Conservation (phyloP, 768 basidiomycete genomes). For the Coprinopsis marcescibilis region DNA sequence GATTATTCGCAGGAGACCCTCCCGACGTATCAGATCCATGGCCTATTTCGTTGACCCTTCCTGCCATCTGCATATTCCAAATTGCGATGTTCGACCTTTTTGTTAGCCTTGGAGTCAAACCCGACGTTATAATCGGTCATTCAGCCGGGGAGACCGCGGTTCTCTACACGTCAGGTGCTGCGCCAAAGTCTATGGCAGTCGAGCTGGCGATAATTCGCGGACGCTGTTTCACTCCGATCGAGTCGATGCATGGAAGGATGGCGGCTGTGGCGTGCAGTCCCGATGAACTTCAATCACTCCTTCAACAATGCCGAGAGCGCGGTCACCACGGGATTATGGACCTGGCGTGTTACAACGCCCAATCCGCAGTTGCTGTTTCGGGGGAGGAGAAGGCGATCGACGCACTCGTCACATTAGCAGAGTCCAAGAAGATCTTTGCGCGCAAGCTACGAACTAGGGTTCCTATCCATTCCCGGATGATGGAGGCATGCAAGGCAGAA, state of each 20-base stretch:
- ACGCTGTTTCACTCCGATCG: slow-evolving; percentile 26
- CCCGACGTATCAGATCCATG: slow-evolving; percentile 19
- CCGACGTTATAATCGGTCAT: slow-evolving; percentile 37
- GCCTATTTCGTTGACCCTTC: slow-evolving; percentile 34
- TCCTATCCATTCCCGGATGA: slow-evolving; percentile 32
- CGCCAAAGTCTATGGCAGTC: slow-evolving; percentile 32
- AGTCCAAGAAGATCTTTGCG: slow-evolving; percentile 25
- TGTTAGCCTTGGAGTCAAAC: slow-evolving; percentile 26
- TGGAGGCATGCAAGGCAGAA: slow-evolving; percentile 28
- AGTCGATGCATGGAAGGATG: slow-evolving; percentile 35
- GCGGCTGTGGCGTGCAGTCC: slow-evolving; percentile 34
- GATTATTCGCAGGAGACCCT: slow-evolving; percentile 27
- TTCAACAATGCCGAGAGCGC: slow-evolving; percentile 13
- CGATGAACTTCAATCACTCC: slow-evolving; percentile 21
- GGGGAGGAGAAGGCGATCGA: slow-evolving; percentile 26
- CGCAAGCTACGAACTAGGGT: slow-evolving; percentile 30
- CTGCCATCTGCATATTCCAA: slow-evolving; percentile 39
- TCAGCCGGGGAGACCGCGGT: slow-evolving; percentile 44
- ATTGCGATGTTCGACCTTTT: slow-evolving; percentile 40
- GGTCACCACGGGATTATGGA: slow-evolving; percentile 22
- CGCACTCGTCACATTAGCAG: slow-evolving; percentile 23
- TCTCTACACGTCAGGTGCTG: slow-evolving; percentile 39
- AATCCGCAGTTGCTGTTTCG: slow-evolving; percentile 31
- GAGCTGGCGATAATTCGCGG: slow-evolving; percentile 40
- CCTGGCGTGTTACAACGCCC: slow-evolving; percentile 38